Base-by-base conservation (phyloP, 345 rosid species). In the Turritis glabra region DNA sequence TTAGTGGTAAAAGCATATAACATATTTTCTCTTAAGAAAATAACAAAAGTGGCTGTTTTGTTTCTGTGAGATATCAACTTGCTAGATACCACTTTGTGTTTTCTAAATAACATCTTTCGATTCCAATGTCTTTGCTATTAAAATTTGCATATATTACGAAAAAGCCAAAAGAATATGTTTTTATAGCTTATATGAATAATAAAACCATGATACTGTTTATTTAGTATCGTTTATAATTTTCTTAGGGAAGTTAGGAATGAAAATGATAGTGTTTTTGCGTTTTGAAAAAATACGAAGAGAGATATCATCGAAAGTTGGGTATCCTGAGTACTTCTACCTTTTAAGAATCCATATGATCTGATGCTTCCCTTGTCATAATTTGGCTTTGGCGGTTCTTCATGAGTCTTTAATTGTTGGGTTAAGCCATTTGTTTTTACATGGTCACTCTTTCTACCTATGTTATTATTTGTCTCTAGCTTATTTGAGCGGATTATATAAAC, bases 51-150 rank as follows among this genome's bases (percentile, higher is more conserved):
- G 33, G 38, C 7, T 75, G 63, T 59, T 33, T 60, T 41, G 18
- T 26, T 57, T 57, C 23, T 13, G 60, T 30, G 69, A 51, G 29
- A 53, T 50, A 59, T 40, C 79, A 48, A 75, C 73, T 75, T 58
- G 61, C 37, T 58, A 21, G 12, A 57, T 40, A 21, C 29, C 59
- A 43, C 60, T 57, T 64, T 47, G 10, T 50, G 30, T 8, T 56
- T 56, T 7, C 48, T 5, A 27, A 33, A 8, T 33, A 35, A 37
- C 33, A 58, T 23, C 5, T 46, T 22, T 48, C 27, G 47, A 7
- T 38, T 61, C 43, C 44, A 59, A 22, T 33, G 12, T 27, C 18
- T 47, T 38, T 19, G 18, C 27, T 25, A 40, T 67, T 48, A 26
- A 19, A n/a, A 26, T 7, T 14, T 25, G 18, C 23, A 33, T 57